Conservation (phyloP, 2,329 filamentous ascomycete genomes). For the Penicillium sp. region DNA sequence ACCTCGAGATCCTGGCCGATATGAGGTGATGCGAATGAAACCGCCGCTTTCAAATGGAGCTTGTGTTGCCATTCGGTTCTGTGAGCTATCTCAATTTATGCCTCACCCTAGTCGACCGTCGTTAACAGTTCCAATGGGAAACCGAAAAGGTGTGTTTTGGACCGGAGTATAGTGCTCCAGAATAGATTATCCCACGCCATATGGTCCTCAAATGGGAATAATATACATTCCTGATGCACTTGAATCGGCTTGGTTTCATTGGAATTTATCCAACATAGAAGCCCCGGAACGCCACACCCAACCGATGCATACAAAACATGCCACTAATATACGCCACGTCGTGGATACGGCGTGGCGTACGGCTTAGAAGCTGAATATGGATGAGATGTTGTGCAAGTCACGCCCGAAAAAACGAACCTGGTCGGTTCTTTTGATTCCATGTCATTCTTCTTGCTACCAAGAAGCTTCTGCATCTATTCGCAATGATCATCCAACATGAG, state of each 20-base stretch:
- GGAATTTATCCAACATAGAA: not conserved
- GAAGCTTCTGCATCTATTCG: not conserved
- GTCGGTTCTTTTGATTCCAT: not conserved
- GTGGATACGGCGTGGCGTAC: not conserved
- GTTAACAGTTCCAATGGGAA: not conserved
- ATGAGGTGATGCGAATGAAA: not conserved
- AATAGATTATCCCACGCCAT: not conserved
- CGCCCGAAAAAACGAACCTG: not conserved
- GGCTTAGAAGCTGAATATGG: not conserved
- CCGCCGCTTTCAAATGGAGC: slow-evolving; percentile 1
- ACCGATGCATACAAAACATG: not conserved
- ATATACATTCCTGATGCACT: not conserved
- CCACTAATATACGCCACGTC: not conserved
- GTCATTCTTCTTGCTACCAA: not conserved
- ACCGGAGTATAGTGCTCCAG: not conserved
- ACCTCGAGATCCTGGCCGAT: not conserved
- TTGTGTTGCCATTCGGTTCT: not conserved
- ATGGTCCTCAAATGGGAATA: no score
- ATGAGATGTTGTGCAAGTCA: slow-evolving; percentile 1
- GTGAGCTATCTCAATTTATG: not conserved
- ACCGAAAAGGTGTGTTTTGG: not conserved
- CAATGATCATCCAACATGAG: not conserved
- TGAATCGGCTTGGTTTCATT: not conserved
- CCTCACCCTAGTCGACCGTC: not conserved
- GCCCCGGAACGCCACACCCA: not conserved